A percentile compares a stretch with the other conserved stretches of the same genome.
Evolutionary conservation across 2,329 filamentous ascomycete species (phyloP).

Genomic region (Sclerotinia subarctica): DNA sequence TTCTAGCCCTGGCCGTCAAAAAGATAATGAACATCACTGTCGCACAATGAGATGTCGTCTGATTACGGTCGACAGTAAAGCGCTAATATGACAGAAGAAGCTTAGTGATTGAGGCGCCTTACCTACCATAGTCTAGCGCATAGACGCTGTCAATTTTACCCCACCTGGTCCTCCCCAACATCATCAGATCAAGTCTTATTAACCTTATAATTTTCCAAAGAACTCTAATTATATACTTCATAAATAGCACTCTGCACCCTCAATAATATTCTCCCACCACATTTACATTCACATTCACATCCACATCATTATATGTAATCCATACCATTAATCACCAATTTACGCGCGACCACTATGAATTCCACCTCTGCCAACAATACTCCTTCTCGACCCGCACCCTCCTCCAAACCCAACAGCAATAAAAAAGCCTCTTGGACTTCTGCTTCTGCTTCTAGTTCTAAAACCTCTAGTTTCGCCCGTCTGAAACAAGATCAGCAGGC

Average conservation of each 20-base stretch:
- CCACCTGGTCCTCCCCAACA: not conserved
- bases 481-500: slow-evolving; percentile 58
- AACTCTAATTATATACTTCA: not conserved
- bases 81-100: not conserved
- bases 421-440: not conserved
- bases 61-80: slow-evolving; percentile 6
- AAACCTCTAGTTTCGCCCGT: slow-evolving; percentile 42
- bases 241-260: not conserved
- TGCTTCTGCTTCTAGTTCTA: not conserved
- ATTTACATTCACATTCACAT: not conserved
- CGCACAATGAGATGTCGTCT: slow-evolving; percentile 8
- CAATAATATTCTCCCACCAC: not conserved
- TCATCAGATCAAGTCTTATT: not conserved
- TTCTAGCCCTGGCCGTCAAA: not conserved
- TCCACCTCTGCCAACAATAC: not conserved
- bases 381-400: slow-evolving; percentile 13
- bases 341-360: not conserved
- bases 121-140: not conserved
- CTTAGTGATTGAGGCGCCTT: not conserved
- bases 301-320: not conserved
- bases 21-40: not conserved
- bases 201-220: not conserved
- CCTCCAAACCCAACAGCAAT: slow-evolving; percentile 15
- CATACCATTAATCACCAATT: not conserved
- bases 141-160: not conserved